Evolutionary conservation across 78 protist species (phyloP), one percentile per base, ranked within the genome.

Genomic region (Dictyostelium citrinum): DNA sequence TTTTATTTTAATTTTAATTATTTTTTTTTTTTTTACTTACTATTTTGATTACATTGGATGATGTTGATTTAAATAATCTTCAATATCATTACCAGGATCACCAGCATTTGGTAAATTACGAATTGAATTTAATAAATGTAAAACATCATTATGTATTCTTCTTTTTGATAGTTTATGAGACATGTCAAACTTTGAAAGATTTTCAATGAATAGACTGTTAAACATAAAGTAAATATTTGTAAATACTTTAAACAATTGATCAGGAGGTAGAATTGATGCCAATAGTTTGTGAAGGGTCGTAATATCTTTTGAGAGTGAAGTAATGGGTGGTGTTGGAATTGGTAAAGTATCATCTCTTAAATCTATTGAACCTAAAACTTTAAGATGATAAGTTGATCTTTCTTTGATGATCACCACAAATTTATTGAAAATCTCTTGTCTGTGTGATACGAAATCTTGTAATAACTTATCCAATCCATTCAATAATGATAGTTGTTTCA

Each of bases 251-350:
- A 88, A 88, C 14, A 88, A 24, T 43, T 88, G 93, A 11, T 88
- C 93, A 2, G 84, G 81, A 33, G 93, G 85, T 31, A 88, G 49
- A 14, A 88, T 20, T 0, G n/a, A n/a, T 5, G 46, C 29, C 6
- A 88, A 29, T 46, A 88, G 29, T 49, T 88, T 88, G 29, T 88
- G 85, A 22, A 88, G 71, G 6, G 84, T 76, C 0, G 81, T 6
- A 20, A 88, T 41, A 68, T 88, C 93, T n/a, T 88, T 88, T 24
- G 46, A 17, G 1, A 88, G 24, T 5, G 85, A 22, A 16, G 84
- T 24, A n/a, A 88, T 33, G 27, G 93, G 93, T 49, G 93, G 93
- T 45, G 93, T 77, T 55, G 93, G 93, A n/a, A 88, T 88, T 31
- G 93, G 93, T 29, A 88, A 29, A 5, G 80, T 72, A 68, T 88